Base-by-base conservation (phyloP, 2,329 filamentous ascomycete genomes). In the Botrytis galanthina region DNA sequence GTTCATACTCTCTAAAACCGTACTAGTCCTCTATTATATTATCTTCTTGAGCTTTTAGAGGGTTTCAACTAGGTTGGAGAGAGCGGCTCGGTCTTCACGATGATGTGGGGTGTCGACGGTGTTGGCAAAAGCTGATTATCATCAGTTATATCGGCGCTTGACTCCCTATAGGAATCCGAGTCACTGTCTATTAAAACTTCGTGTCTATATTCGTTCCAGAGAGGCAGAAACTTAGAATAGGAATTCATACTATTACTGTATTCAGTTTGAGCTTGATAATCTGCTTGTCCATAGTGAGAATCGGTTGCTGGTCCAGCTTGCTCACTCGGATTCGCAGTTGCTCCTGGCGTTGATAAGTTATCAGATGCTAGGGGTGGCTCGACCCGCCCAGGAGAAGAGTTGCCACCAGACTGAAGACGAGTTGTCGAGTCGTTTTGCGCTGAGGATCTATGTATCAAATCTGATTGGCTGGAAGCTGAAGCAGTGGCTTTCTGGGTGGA, bases 161-260 rank as follows among this genome's bases (percentile, higher is more conserved):
- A 54, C 26, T 14, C 5, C 26, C 22, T 14, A n/a, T 14, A 3
- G 48, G 48, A n/a, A 5, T 51, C 26, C n/a, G 26, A 54, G 26
- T 54, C 12, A 16, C 0, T 3, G 0, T n/a, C 48, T 2, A 3
- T 7, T 7, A 5, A 4, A n/a, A 7, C 16, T n/a, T 3, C 26
- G 6, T 54, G 2, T 5, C 26, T 54, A 3, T 6, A 16, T n/a
- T n/a, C 12, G 12, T 54, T n/a, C 48, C 14, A 6, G 26, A n/a
- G 26, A n/a, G 26, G 10, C 22, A 54, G 48, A 54, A n/a, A 5
- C 26, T n/a, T 14, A n/a, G 48, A 54, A 54, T 6, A 54, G 16
- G 26, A 14, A 4, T 10, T 3, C 22, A 3, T 48, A 26, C 9
- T 48, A 48, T 0, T 9, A 48, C 10, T 48, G 22, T 9, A 9